Conservation (phyloP, 208 protist genomes). For the Strigomonas culicis region DNA sequence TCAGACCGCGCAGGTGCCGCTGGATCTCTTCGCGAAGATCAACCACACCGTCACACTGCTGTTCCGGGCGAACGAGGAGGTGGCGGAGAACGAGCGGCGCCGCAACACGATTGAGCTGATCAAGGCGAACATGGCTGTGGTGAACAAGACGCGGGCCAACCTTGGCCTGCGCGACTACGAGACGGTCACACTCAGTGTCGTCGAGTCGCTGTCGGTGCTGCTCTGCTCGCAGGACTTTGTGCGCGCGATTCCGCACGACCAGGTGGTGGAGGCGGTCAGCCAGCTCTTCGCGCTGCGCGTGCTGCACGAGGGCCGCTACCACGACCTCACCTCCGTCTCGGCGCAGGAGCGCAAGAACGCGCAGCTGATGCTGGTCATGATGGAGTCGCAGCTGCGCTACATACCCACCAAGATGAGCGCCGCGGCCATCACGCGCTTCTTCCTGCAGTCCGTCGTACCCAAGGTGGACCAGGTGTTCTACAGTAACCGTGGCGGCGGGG, state of each 20-base stretch:
- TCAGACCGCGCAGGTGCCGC: background rate
- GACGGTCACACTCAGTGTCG: conserved; percentile 23
- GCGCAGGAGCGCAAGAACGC: conserved; percentile 18
- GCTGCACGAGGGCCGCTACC: conserved; percentile 20
- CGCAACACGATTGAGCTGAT: conserved; percentile 19
- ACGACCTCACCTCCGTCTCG: conserved; percentile 7
- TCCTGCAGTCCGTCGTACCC: background rate
- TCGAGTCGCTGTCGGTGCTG: conserved; percentile 28
- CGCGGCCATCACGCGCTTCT: conserved; percentile 19
- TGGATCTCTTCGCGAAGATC: background rate
- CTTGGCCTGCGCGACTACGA: conserved; percentile 21
- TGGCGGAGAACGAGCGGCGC: conserved; percentile 1
- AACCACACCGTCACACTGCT: background rate
- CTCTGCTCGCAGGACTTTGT: conserved; percentile 31
- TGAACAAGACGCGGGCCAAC: conserved; percentile 4
- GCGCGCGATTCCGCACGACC: conserved; percentile 13
- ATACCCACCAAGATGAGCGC: conserved; percentile 39
- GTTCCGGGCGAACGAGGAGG: background rate
- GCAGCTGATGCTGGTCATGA: conserved; percentile 15
- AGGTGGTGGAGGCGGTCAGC: conserved; percentile 35
- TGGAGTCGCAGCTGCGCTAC: conserved; percentile 21
- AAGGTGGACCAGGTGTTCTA: background rate
- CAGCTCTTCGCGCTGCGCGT: conserved; percentile 43
- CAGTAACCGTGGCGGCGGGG: background rate
- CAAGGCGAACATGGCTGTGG: conserved; percentile 24